Conservation (phyloP, 108 stramenopile species). For the Cyclotella kingstonii region DNA sequence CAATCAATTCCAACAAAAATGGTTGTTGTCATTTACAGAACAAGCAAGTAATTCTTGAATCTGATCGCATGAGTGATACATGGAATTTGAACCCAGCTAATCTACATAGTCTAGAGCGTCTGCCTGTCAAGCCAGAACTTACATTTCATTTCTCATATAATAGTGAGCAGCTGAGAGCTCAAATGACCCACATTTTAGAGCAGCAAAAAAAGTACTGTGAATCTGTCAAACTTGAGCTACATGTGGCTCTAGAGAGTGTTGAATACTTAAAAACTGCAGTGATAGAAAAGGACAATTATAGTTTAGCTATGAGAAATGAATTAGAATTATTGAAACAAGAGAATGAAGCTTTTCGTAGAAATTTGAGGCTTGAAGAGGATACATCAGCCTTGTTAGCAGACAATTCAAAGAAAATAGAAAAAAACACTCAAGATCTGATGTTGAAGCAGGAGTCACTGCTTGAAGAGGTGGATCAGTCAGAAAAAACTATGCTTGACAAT, state of each 20-base stretch:
- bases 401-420: slow-evolving; percentile 4
- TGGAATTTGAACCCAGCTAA: too few species aligned
- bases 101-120: background rate
- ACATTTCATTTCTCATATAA: background rate
- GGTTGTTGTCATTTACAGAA: too few species aligned
- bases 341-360: background rate
- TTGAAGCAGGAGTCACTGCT: slow-evolving; percentile 5
- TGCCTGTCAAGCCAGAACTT: background rate
- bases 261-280: background rate
- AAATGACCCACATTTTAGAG: slow-evolving; percentile 10
- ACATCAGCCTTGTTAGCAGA: background rate
- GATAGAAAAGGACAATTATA: background rate
- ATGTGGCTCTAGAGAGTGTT: background rate
- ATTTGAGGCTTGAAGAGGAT: slow-evolving; percentile 1
- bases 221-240: slow-evolving; percentile 13
- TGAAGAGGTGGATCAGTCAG: slow-evolving; percentile 5
- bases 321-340: background rate
- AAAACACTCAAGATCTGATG: background rate
- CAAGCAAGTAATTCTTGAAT: too few species aligned
- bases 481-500: background rate
- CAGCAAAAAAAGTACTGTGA: slow-evolving; percentile 9
- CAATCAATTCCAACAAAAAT: too few species aligned
- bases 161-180: background rate
- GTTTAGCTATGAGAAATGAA: background rate
- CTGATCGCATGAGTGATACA: too few species aligned